phyloP scores from a whole-genome alignment of 345 rosid genomes.

The Mangifera indica region DNA sequence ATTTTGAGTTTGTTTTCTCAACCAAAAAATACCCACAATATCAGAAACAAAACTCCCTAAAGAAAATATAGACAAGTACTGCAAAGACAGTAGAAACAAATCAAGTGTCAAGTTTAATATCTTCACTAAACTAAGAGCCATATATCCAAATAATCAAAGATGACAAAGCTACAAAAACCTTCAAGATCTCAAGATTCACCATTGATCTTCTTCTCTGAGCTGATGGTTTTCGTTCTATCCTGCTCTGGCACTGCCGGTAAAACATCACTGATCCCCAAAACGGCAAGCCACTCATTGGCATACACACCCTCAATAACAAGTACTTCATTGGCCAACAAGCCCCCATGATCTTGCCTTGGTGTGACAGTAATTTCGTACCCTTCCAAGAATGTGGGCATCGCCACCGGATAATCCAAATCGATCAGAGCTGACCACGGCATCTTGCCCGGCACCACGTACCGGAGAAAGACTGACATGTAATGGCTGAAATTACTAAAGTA shows the following conservation, averaged over 20 bases:
- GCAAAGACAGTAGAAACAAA: not conserved
- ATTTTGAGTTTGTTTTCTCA: too few species aligned
- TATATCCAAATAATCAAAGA: too few species aligned
- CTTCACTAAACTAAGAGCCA: too few species aligned
- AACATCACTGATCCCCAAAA: conserved; percentile 6
- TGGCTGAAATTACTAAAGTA: conserved; percentile 8
- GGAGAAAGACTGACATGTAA: conserved; percentile 17
- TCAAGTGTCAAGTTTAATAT: not conserved
- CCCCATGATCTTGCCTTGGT: not conserved
- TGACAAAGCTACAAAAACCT: too few species aligned
- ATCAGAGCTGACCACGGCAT: conserved; percentile 18
- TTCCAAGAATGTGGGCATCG: conserved; percentile 17
- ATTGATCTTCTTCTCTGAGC: not conserved
- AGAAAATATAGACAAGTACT: not conserved
- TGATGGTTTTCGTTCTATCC: not conserved
- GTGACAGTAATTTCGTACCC: conserved; percentile 18
- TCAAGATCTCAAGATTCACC: conserved; percentile 4
- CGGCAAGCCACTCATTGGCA: not conserved
- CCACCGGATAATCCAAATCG: conserved; percentile 16
- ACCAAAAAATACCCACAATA: too few species aligned
- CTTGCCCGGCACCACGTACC: conserved; percentile 33
- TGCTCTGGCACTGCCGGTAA: not conserved
- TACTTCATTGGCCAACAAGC: not conserved
- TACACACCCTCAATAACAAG: not conserved
- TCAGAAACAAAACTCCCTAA: too few species aligned